Conservation (phyloP, 1,284 basidiomycete genomes). For the Salmacisia buchloeana region DNA sequence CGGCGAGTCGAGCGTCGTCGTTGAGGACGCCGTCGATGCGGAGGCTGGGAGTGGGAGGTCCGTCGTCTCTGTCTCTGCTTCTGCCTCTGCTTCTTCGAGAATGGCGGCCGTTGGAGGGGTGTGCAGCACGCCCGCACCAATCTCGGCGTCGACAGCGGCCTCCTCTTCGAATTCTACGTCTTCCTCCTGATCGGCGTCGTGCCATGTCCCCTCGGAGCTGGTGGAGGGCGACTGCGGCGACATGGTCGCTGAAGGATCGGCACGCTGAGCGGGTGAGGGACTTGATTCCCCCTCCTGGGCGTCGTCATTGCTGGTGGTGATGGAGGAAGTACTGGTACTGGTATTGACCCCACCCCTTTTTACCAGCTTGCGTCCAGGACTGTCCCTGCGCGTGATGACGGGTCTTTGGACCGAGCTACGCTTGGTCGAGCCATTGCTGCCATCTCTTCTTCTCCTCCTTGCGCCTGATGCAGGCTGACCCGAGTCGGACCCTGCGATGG, state of each 20-base stretch:
- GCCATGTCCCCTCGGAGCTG: constrained; percentile 1
- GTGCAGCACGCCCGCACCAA: background rate
- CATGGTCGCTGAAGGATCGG: background rate
- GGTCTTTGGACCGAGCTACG: background rate
- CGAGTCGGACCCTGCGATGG: background rate
- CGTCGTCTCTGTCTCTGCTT: background rate
- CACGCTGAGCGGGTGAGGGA: background rate
- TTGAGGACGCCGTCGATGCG: background rate
- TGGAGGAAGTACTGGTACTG: too few relatives aligned
- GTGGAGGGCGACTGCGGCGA: background rate
- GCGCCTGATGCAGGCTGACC: too few relatives aligned
- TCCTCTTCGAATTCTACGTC: background rate
- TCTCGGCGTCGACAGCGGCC: background rate
- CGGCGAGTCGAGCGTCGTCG: background rate
- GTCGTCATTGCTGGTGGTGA: too few relatives aligned
- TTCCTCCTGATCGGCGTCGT: background rate
- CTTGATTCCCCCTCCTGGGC: background rate
- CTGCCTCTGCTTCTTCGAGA: background rate
- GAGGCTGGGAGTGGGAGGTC: background rate
- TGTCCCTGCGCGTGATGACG: too few relatives aligned
- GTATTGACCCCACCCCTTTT: too few relatives aligned
- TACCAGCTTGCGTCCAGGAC: too few relatives aligned
- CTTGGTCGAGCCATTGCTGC: background rate
- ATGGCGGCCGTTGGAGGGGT: background rate
- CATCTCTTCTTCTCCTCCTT: background rate